Percentiles rank a stretch among this genome's conserved stretches.
Conservation (phyloP, 306 rosid genomes). For the Cucurbita maxima region DNA sequence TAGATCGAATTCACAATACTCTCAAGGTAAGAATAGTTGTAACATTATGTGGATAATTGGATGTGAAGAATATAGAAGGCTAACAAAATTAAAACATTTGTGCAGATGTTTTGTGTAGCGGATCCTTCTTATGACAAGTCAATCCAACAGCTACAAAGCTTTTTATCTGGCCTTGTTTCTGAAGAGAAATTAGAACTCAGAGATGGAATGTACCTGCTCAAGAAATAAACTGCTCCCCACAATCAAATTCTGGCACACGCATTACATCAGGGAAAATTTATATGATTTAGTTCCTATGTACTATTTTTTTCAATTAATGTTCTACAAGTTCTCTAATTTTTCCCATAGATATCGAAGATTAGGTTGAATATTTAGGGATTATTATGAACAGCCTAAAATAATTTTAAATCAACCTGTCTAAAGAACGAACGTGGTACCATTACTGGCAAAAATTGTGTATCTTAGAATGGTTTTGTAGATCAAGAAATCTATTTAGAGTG, state of each 20-base stretch:
- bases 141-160: slow-evolving; percentile 80
- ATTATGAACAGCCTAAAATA: no score
- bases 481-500: no score
- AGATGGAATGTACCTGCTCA: slow-evolving; percentile 66
- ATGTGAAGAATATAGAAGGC: not conserved
- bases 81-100: not conserved
- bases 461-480: no score
- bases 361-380: no score
- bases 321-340: no score
- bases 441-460: no score
- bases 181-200: slow-evolving; percentile 77
- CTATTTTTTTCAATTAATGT: no score
- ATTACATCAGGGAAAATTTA: not conserved
- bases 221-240: slow-evolving; percentile 27
- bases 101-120: slow-evolving; percentile 83
- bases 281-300: not conserved
- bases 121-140: slow-evolving; percentile 88
- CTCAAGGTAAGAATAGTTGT: slow-evolving; percentile 57
- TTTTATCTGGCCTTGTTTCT: slow-evolving; percentile 66
- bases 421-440: no score
- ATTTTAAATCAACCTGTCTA: no score
- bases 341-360: no score
- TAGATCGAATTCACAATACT: slow-evolving; percentile 87
- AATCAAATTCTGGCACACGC: not conserved
- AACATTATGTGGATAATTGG: not conserved